Percentiles rank a stretch among this genome's conserved stretches.
Conservation (phyloP, 1,284 basidiomycete species). For the Naganishia sp. region DNA sequence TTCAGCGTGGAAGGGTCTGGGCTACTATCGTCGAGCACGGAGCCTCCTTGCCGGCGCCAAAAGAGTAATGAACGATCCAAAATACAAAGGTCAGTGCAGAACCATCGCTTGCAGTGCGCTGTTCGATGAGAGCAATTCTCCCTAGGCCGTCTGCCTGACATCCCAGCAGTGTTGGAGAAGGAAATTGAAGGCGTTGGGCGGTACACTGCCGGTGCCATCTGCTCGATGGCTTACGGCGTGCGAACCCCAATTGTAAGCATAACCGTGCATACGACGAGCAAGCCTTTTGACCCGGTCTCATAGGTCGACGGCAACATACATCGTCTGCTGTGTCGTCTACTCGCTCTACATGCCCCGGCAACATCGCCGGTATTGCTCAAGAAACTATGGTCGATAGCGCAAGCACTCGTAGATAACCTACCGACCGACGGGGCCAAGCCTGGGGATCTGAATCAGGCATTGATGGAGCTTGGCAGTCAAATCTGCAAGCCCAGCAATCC, state of each 20-base stretch:
- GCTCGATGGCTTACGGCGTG: conserved; percentile 84
- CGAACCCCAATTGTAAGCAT: conserved; percentile 73
- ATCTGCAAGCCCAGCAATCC: conserved; percentile 83
- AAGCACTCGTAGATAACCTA: conserved; percentile 63
- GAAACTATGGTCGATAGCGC: conserved; percentile 77
- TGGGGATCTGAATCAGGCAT: conserved; percentile 78
- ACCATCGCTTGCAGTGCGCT: too few species aligned
- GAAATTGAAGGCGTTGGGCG: conserved; percentile 86
- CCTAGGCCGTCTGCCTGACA: conserved; percentile 66
- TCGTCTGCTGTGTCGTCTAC: conserved; percentile 73
- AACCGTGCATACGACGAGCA: not conserved
- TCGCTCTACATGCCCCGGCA: conserved; percentile 77
- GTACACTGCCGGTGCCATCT: conserved; percentile 83
- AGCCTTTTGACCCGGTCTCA: not conserved
- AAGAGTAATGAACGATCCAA: conserved; percentile 68
- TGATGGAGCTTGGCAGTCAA: conserved; percentile 72
- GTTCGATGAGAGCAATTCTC: not conserved
- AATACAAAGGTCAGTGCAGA: conserved; percentile 43
- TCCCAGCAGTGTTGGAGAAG: conserved; percentile 76
- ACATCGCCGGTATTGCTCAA: conserved; percentile 75
- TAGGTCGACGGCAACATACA: conserved; percentile 91
- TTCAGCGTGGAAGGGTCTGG: conserved; percentile 77
- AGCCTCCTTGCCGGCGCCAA: conserved; percentile 75
- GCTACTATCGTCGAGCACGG: conserved; percentile 86
- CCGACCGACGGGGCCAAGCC: conserved; percentile 54